Percentiles rank a stretch among this genome's conserved stretches.
Evolutionary conservation across 2,329 filamentous ascomycete species (phyloP).

Genomic region (Chrysoporthe austroafricana): DNA sequence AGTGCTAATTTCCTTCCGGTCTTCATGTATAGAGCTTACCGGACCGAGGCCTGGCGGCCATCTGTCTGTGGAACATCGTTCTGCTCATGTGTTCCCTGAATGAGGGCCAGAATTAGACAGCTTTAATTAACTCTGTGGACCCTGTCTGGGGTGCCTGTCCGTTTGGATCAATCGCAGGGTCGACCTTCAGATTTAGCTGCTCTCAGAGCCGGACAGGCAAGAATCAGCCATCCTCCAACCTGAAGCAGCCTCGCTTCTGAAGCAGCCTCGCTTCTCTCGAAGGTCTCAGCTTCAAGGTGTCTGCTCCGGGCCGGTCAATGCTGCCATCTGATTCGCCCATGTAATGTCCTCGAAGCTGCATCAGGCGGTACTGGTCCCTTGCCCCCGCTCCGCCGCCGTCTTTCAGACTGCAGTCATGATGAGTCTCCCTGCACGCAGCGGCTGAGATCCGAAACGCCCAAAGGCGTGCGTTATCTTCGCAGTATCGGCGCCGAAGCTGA

Average conservation of each 20-base stretch:
- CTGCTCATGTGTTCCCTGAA: neutral
- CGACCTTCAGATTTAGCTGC: neutral
- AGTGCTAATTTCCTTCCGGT: neutral
- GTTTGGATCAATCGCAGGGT: neutral
- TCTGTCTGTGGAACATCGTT: neutral
- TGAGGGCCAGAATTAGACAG: neutral
- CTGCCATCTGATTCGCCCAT: neutral
- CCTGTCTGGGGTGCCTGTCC: neutral
- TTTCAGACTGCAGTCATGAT: neutral
- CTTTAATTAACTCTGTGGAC: neutral
- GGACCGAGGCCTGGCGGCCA: neutral
- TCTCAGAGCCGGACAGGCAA: neutral
- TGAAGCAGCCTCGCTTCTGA: neutral
- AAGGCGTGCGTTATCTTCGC: neutral
- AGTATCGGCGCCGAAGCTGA: neutral
- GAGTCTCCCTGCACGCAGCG: neutral
- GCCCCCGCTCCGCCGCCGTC: neutral
- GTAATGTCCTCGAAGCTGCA: neutral
- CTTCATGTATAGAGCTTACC: neutral
- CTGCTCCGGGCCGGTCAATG: neutral
- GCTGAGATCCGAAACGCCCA: neutral
- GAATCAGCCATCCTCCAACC: neutral
- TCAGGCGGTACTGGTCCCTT: neutral
- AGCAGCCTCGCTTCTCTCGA: neutral
- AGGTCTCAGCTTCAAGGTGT: neutral